phyloP scores from a whole-genome alignment of 345 rosid species.

The Euphorbia peplus region DNA sequence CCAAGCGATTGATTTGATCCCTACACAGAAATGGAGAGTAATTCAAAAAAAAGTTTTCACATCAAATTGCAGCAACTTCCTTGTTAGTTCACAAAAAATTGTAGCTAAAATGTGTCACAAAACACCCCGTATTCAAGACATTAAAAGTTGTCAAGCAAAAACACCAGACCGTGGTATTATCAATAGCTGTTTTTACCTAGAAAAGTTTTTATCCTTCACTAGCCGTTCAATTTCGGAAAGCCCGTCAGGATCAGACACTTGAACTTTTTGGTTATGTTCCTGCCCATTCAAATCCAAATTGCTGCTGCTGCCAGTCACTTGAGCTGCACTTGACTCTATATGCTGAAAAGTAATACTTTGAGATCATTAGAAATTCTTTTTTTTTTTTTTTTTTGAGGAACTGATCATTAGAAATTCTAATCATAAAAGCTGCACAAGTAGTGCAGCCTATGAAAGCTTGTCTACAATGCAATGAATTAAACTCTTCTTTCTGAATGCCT shows the following conservation, averaged over 20 bases:
- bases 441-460: neutral
- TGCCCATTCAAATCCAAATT: slow-evolving; percentile 29
- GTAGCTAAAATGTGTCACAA: neutral
- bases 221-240: slow-evolving; percentile 72
- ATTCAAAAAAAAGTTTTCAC: slow-evolving; percentile 12
- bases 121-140: neutral
- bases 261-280: slow-evolving; percentile 24
- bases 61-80: neutral
- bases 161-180: slow-evolving; percentile 10
- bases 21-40: slow-evolving; percentile 38
- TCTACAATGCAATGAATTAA: neutral
- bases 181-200: slow-evolving; percentile 45
- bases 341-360: slow-evolving; percentile 23
- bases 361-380: neutral
- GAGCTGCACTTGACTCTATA: slow-evolving; percentile 27
- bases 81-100: neutral
- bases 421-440: neutral
- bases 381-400: too few species aligned
- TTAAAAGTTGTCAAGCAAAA: neutral
- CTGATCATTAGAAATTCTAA: too few species aligned
- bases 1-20: slow-evolving; percentile 61
- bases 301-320: slow-evolving; percentile 30
- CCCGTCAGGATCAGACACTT: slow-evolving; percentile 23
- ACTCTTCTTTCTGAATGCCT: neutral
- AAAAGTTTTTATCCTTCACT: slow-evolving; percentile 52